These are phyloP conservation scores for Elsinoe australis DNA, from an alignment of 2,329 filamentous ascomycete genomes.

Conservation along the genomic window DNA sequence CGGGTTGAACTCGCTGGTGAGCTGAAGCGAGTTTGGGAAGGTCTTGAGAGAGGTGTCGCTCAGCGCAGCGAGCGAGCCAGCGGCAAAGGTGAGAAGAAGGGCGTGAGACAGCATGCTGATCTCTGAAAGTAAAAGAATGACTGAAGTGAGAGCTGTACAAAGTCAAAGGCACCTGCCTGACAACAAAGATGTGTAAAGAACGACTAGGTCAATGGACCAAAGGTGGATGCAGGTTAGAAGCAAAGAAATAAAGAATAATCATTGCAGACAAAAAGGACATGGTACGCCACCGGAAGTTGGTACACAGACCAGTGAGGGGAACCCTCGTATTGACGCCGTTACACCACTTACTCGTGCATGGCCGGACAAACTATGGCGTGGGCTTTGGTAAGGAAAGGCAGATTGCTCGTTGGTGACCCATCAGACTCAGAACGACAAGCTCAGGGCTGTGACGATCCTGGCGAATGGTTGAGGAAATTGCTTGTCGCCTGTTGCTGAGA, in stretches of 20 bases:
- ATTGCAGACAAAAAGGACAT: neutral
- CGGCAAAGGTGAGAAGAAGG: slow-evolving; percentile 23
- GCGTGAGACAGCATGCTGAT: slow-evolving; percentile 19
- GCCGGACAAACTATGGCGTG: neutral
- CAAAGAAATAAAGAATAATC: neutral
- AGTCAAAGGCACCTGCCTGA: slow-evolving; percentile 11
- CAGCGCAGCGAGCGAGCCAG: slow-evolving; percentile 31
- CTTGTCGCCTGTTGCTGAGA: neutral
- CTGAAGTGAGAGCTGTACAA: slow-evolving; percentile 13
- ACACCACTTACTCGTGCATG: neutral
- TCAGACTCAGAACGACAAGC: slow-evolving; percentile 4
- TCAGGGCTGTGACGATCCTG: slow-evolving; percentile 13
- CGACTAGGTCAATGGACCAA: slow-evolving; percentile 16
- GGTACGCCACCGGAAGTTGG: slow-evolving; percentile 1
- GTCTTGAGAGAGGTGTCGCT: slow-evolving; percentile 38
- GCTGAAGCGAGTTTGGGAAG: slow-evolving; percentile 38
- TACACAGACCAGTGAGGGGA: slow-evolving; percentile 8
- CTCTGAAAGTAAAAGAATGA: slow-evolving; percentile 13
- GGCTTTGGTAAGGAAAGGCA: no score
- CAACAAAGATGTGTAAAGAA: slow-evolving; percentile 9
- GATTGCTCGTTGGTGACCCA: no score
- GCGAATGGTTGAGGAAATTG: slow-evolving; percentile 7
- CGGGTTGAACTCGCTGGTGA: slow-evolving; percentile 49
- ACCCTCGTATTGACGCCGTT: neutral
- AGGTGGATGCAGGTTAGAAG: slow-evolving; percentile 7